phyloP scores from a whole-genome alignment of 257 asterid genomes.

The Ajuga chamaepitys region DNA sequence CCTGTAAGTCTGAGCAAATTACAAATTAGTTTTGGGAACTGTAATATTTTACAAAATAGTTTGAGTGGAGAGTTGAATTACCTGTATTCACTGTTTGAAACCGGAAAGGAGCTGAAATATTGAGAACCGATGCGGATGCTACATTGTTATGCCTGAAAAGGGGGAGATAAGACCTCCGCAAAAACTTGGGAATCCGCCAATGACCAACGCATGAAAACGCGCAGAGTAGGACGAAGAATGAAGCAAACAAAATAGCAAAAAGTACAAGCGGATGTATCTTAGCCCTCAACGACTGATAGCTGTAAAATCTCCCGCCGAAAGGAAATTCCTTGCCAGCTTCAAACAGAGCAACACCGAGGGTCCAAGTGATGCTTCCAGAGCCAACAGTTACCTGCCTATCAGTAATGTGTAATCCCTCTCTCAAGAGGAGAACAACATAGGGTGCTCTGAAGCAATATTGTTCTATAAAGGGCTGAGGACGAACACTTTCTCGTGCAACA shows the following conservation, averaged over 20 bases:
- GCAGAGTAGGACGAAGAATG: conserved; percentile 54
- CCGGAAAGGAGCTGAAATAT: conserved; percentile 59
- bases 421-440: conserved; percentile 59
- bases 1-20: background rate
- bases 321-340: conserved; percentile 89
- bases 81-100: conserved; percentile 83
- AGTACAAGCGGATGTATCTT: conserved; percentile 48
- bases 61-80: conserved; percentile 10
- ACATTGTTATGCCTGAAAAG: conserved; percentile 55
- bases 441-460: conserved; percentile 98
- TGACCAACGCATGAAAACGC: conserved; percentile 44
- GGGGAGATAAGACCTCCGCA: conserved; percentile 58
- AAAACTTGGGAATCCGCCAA: conserved; percentile 51
- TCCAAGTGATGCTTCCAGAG: conserved; percentile 97
- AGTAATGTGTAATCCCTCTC: conserved; percentile 91
- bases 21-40: background rate
- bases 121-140: conserved; percentile 55
- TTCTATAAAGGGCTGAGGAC: conserved; percentile 91
- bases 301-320: conserved; percentile 26
- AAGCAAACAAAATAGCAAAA: conserved; percentile 45
- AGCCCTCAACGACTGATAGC: conserved; percentile 41
- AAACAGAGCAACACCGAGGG: conserved; percentile 88
- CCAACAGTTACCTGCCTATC: conserved; percentile 61
- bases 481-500: conserved; percentile 68
- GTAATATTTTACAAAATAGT: background rate